These are phyloP conservation scores for Eucalyptus curtisii DNA, from an alignment of 345 rosid genomes.

Conservation along the genomic window DNA sequence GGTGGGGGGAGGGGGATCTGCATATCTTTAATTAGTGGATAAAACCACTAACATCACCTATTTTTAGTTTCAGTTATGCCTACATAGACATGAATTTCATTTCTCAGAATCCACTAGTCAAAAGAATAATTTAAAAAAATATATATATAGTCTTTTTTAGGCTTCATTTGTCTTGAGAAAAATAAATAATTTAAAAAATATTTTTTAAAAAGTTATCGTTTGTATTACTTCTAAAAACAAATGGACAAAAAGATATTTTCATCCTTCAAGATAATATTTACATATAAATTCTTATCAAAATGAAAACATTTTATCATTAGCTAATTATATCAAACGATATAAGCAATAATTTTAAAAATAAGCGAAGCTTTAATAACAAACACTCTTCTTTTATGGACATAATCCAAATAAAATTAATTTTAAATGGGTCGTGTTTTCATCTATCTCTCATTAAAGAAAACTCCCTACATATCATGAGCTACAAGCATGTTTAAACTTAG, in stretches of 20 bases:
- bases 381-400: neutral
- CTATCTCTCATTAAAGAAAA: neutral
- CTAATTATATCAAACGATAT: neutral
- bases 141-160: neutral
- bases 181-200: too few species aligned
- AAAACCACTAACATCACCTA: neutral
- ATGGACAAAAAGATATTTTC: too few species aligned
- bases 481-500: neutral
- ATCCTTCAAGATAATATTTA: too few species aligned
- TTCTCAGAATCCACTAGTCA: neutral
- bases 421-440: neutral
- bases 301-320: too few species aligned
- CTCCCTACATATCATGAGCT: neutral
- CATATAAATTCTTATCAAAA: too few species aligned
- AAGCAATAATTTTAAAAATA: too few species aligned
- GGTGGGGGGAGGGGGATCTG: neutral
- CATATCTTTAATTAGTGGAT: neutral
- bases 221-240: too few species aligned
- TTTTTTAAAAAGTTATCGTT: accelerated
- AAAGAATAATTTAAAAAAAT: too few species aligned
- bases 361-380: accelerated
- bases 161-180: neutral
- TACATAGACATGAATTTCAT: neutral
- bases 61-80: neutral
- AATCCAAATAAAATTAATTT: neutral